A percentile compares a stretch with the other conserved stretches of the same genome.
Conservation (phyloP, 441 rosid genomes). For the Erysimum pusillum region DNA sequence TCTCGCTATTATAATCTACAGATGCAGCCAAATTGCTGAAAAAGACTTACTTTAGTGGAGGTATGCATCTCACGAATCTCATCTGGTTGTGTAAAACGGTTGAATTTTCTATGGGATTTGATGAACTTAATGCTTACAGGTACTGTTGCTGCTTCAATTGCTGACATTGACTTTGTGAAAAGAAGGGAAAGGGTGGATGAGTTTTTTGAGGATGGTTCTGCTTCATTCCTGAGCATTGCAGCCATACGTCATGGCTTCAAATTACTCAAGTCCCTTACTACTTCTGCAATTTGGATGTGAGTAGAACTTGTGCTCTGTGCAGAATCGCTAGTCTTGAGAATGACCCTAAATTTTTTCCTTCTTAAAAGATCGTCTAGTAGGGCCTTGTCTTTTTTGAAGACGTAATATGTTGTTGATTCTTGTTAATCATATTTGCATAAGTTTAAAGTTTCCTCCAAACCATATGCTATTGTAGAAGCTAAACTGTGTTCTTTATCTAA, state of each 20-base stretch:
- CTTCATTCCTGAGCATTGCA: slow-evolving; percentile 89
- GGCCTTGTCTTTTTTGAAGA: slow-evolving; percentile 22
- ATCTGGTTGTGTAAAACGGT: slow-evolving; percentile 10
- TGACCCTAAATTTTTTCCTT: neutral
- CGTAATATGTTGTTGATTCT: slow-evolving; percentile 3
- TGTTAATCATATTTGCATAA: slow-evolving; percentile 4
- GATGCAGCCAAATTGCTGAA: slow-evolving; percentile 88
- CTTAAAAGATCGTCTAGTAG: slow-evolving; percentile 7
- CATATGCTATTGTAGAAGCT: slow-evolving; percentile 35
- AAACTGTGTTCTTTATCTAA: slow-evolving; percentile 33
- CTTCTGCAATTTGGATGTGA: slow-evolving; percentile 73
- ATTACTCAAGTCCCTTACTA: slow-evolving; percentile 74
- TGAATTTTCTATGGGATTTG: slow-evolving; percentile 26
- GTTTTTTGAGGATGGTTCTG: slow-evolving; percentile 91
- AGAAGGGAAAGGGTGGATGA: slow-evolving; percentile 89
- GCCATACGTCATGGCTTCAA: slow-evolving; percentile 84
- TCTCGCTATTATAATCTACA: slow-evolving; percentile 45
- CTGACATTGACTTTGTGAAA: slow-evolving; percentile 93
- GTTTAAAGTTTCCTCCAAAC: slow-evolving; percentile 22
- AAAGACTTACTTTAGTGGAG: slow-evolving; percentile 95
- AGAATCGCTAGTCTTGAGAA: slow-evolving; percentile 5
- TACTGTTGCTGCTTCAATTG: slow-evolving; percentile 90
- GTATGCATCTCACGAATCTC: slow-evolving; percentile 59
- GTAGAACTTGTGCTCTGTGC: slow-evolving; percentile 38
- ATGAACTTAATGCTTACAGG: slow-evolving; percentile 61